Evolutionary conservation across 768 basidiomycete genomes (phyloP).

Genomic region (Lentinula lateritia): DNA sequence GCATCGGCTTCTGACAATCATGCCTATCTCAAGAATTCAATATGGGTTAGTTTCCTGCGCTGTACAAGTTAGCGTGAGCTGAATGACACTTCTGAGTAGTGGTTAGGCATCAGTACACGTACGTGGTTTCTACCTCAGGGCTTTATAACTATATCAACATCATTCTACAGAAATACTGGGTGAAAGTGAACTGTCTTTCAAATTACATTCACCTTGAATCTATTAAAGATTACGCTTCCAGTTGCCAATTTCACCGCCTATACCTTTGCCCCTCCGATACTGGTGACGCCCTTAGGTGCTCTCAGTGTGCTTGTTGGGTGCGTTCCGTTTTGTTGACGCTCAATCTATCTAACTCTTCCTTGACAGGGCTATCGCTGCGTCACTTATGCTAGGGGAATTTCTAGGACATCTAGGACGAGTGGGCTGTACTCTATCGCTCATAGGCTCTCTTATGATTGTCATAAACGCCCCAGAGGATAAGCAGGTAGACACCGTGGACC

Average conservation of each 20-base stretch:
- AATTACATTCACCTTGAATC: not conserved
- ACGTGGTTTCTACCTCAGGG: constrained; percentile 21
- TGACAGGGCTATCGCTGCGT: constrained; percentile 84
- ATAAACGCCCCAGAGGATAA: constrained; percentile 97
- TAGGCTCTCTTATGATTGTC: constrained; percentile 92
- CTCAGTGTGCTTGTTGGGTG: constrained; percentile 95
- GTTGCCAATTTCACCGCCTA: constrained; percentile 94
- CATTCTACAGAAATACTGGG: constrained; percentile 73
- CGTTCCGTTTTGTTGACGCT: constrained; percentile 17
- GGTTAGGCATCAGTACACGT: constrained; percentile 93
- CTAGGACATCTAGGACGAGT: constrained; percentile 88
- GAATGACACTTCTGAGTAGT: constrained; percentile 21
- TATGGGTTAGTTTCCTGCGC: constrained; percentile 48
- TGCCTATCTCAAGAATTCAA: constrained; percentile 82
- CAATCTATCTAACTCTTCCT: not conserved
- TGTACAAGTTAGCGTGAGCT: not conserved
- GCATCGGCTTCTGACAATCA: constrained; percentile 75
- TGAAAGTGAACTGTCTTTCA: constrained; percentile 53
- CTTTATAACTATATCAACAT: not conserved
- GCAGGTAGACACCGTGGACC: constrained; percentile 86
- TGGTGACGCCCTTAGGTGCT: constrained; percentile 96
- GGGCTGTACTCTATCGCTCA: constrained; percentile 76
- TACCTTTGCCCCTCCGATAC: constrained; percentile 94
- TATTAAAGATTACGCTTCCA: constrained; percentile 17
- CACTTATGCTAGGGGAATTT: constrained; percentile 87